phyloP scores from a whole-genome alignment of 345 rosid species.

The Kandelia obovata region DNA sequence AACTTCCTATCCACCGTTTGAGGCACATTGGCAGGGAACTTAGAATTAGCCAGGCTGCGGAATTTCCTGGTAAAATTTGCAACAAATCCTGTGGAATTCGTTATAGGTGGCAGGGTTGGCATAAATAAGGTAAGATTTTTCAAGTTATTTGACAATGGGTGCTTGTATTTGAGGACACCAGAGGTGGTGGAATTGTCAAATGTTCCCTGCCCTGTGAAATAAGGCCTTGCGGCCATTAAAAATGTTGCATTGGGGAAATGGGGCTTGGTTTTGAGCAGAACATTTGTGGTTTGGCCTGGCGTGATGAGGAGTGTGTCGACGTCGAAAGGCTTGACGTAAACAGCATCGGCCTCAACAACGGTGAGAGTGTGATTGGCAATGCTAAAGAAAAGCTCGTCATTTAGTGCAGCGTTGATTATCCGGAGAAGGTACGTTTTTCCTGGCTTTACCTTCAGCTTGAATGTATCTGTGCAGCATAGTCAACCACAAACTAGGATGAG shows the following conservation, averaged over 20 bases:
- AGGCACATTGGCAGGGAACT: conserved; percentile 27
- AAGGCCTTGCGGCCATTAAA: conserved; percentile 25
- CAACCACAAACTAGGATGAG: neutral
- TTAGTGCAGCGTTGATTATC: conserved; percentile 31
- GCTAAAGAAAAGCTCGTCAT: conserved; percentile 33
- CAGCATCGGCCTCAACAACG: conserved; percentile 22
- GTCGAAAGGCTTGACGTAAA: conserved; percentile 26
- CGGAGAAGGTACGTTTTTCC: conserved; percentile 31
- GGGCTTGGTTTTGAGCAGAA: conserved; percentile 26
- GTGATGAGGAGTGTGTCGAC: conserved; percentile 15
- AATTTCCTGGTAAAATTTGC: conserved; percentile 20
- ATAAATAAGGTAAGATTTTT: conserved; percentile 5
- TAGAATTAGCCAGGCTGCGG: conserved; percentile 19
- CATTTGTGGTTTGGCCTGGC: conserved; percentile 32
- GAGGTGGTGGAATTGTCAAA: conserved; percentile 24
- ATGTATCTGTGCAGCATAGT: conserved; percentile 15
- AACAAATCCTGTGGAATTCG: conserved; percentile 16
- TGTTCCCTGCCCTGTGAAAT: conserved; percentile 20
- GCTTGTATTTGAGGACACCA: conserved; percentile 20
- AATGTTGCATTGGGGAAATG: conserved; percentile 24
- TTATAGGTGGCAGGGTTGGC: conserved; percentile 19
- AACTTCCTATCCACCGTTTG: conserved; percentile 21
- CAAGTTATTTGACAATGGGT: neutral
- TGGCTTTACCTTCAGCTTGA: conserved; percentile 27
- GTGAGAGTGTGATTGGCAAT: conserved; percentile 27